These are phyloP conservation scores for Kickxella alabastrina DNA, from an alignment of 192 early-diverging fungal genomes.

Conservation along the genomic window DNA sequence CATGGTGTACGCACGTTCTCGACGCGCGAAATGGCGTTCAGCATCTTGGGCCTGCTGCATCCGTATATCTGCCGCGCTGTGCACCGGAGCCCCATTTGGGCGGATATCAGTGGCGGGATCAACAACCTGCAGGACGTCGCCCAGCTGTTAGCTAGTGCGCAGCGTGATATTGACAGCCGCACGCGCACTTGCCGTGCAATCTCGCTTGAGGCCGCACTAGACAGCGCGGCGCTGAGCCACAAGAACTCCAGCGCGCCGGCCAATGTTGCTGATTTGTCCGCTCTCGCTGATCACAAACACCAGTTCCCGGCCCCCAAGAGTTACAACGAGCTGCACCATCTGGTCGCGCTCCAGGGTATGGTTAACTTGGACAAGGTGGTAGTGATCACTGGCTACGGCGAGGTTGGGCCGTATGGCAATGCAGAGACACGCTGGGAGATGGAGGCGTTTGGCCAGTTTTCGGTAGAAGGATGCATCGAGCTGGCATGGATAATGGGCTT, in stretches of 20 bases:
- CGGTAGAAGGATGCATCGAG: conserved; percentile 74
- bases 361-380: conserved; percentile 89
- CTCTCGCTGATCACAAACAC: conserved; percentile 84
- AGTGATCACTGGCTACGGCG: conserved; percentile 89
- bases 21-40: conserved; percentile 90
- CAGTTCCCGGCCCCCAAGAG: conserved; percentile 70
- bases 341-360: conserved; percentile 65
- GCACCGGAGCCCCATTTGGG: conserved; percentile 76
- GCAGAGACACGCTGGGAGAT: conserved; percentile 95
- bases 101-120: conserved; percentile 83
- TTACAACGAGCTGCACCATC: conserved; percentile 63
- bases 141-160: neutral
- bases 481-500: conserved; percentile 98
- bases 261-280: conserved; percentile 33
- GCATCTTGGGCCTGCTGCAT: conserved; percentile 83
- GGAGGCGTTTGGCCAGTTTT: conserved; percentile 70
- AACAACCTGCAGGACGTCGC: conserved; percentile 8
- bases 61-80: conserved; percentile 63
- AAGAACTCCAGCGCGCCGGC: neutral
- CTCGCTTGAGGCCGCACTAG: neutral
- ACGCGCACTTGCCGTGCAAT: neutral
- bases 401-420: conserved; percentile 90
- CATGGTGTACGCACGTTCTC: conserved; percentile 88
- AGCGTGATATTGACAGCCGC: neutral
- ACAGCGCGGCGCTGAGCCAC: neutral